Evolutionary conservation across 2,329 filamentous ascomycete genomes (phyloP).

Genomic region (Aspergillus sp.): DNA sequence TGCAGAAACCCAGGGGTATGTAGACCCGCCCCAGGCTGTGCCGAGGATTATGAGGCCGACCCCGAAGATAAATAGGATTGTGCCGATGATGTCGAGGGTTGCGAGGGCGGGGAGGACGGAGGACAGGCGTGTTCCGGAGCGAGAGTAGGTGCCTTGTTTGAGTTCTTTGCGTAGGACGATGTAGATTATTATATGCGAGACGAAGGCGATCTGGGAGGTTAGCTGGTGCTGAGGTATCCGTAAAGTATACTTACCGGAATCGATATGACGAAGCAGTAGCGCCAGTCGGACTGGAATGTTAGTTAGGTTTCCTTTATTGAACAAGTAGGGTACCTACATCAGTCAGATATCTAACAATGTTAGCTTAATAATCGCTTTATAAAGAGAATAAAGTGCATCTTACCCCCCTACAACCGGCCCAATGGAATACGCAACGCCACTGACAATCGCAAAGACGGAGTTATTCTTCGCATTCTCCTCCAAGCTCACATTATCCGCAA

Average conservation of each 20-base stretch:
- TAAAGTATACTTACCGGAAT: constrained; percentile 55
- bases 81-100: constrained; percentile 59
- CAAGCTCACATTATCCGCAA: constrained; percentile 64
- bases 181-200: constrained; percentile 56
- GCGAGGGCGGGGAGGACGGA: constrained; percentile 49
- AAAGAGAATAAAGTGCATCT: constrained; percentile 4
- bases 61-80: constrained; percentile 57
- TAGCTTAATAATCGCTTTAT: neutral
- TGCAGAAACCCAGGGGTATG: constrained; percentile 53
- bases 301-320: constrained; percentile 45
- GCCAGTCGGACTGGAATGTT: constrained; percentile 53
- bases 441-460: constrained; percentile 61
- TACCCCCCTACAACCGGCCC: constrained; percentile 62
- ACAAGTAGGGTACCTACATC: constrained; percentile 20
- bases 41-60: constrained; percentile 56
- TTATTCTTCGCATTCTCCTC: constrained; percentile 63
- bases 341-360: constrained; percentile 29
- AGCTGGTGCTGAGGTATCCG: no score
- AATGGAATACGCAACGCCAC: constrained; percentile 59
- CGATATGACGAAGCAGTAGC: constrained; percentile 67
- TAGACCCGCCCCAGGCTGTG: constrained; percentile 57
- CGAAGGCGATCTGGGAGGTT: constrained; percentile 48
- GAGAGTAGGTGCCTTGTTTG: constrained; percentile 51
- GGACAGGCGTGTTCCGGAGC: constrained; percentile 30
- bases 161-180: constrained; percentile 60